Evolutionary conservation across 2,329 filamentous ascomycete genomes (phyloP), one percentile per base, ranked within the genome.

Genomic region (Curvularia lunata): DNA sequence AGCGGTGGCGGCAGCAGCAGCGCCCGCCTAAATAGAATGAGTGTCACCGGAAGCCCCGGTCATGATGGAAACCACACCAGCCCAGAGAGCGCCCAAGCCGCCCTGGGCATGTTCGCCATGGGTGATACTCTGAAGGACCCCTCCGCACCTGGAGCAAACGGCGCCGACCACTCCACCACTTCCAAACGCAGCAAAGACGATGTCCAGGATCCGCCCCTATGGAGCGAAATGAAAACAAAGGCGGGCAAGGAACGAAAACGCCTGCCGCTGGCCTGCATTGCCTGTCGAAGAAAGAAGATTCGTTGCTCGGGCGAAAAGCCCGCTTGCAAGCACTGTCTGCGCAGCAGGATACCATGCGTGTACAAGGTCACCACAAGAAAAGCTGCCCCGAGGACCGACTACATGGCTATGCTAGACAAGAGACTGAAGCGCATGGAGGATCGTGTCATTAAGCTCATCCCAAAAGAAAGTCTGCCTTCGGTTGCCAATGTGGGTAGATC

Each of bases 371-470:
- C 93, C 0, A 92, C 93, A 4, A 85, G 95, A 59, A 98, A 98
- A 77, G 92, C 94, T 1, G 92, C 93, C 3, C 95, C 95, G 2
- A 85, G 95, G 51, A 98, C 95, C 18, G 95, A 98, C 77, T 98
- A 98, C 77, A 98, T 98, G 95, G 92, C 93, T 41, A 98, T 98
- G 92, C 81, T 98, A 68, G 95, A 98, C 79, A 97, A 97, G 79
- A 86, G 95, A 52, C 78, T 98, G 65, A 97, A 96, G 81, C 85
- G 94, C 56, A 98, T 98, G 95, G 95, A 99, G 77, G 94, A 98
- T 71, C 89, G 94, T 55, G 95, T 98, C 62, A 96, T 98, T 79
- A 97, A 97, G 76, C 89, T 94, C 57, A 90, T 98, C 27, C 94
- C 95, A 0, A 96, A 94, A 73, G 86, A 91, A 41, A 92, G 96